These are phyloP conservation scores for Pseudogymnoascus sp. DNA, from an alignment of 2,329 filamentous ascomycete species.

Conservation along the genomic window DNA sequence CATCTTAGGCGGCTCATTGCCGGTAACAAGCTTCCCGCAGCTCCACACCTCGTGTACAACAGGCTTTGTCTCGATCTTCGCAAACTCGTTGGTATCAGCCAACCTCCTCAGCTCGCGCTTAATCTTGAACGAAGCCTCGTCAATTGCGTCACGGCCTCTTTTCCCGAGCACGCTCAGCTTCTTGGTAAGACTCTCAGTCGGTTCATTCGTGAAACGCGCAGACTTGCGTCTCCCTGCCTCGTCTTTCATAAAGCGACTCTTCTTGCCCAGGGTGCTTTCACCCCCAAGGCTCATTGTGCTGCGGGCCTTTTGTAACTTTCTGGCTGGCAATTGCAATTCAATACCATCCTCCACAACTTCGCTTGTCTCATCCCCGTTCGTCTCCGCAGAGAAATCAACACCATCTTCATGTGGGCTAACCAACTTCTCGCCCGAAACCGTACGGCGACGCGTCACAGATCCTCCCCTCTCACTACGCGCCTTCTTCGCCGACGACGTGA, in stretches of 20 bases:
- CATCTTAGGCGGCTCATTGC: constrained; percentile 18
- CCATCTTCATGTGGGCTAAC: constrained; percentile 25
- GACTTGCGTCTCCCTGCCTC: constrained; percentile 32
- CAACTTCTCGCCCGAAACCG: constrained; percentile 35
- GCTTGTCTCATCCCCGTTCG: constrained; percentile 23
- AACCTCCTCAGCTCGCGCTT: constrained; percentile 52
- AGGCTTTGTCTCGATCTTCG: constrained; percentile 49
- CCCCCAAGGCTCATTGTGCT: constrained; percentile 19
- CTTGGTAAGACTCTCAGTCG: constrained; percentile 37
- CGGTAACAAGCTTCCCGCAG: constrained; percentile 11
- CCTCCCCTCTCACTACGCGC: constrained; percentile 3
- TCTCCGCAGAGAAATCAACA: constrained; percentile 21
- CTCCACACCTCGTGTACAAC: constrained; percentile 2
- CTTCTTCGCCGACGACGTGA: constrained; percentile 2
- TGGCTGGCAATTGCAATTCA: constrained; percentile 38
- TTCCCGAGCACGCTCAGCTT: constrained; percentile 52
- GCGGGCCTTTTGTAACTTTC: constrained; percentile 30
- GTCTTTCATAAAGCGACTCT: constrained; percentile 21
- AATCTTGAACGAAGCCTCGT: constrained; percentile 40
- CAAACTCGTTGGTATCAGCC: constrained; percentile 55
- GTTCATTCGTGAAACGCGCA: constrained; percentile 35
- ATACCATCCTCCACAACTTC: constrained; percentile 32
- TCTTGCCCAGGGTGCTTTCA: constrained; percentile 20
- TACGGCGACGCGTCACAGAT: constrained; percentile 33
- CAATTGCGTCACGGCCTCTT: constrained; percentile 46